These are phyloP conservation scores for Medicago lupulina DNA, from an alignment of 306 rosid species.

Conservation along the genomic window DNA sequence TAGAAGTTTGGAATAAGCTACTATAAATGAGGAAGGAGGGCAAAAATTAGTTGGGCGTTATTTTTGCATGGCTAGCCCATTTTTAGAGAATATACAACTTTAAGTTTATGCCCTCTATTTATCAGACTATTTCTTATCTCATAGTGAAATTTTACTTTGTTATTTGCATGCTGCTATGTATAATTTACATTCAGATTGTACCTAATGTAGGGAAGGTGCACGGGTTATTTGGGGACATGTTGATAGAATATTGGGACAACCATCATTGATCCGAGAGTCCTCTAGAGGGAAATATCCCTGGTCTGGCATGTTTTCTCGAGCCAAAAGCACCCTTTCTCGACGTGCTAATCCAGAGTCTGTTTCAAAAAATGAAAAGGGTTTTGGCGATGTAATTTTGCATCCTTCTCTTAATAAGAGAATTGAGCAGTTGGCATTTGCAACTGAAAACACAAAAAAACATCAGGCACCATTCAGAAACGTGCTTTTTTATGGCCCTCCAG, in stretches of 20 bases:
- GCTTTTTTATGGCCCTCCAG: constrained; percentile 99
- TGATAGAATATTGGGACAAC: constrained; percentile 97
- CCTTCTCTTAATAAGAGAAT: constrained; percentile 87
- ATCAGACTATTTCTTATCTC: constrained; percentile 9
- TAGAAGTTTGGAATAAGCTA: constrained; percentile 16
- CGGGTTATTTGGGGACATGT: constrained; percentile 96
- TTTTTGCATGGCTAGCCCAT: neutral
- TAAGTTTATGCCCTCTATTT: neutral
- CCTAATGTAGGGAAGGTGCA: constrained; percentile 80
- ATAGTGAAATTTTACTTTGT: neutral
- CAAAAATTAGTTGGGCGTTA: neutral
- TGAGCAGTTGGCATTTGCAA: constrained; percentile 82
- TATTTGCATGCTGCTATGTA: constrained; percentile 38
- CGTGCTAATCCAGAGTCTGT: constrained; percentile 49
- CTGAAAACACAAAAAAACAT: constrained; percentile 92
- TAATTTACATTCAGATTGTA: constrained; percentile 1
- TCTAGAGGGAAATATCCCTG: constrained; percentile 98
- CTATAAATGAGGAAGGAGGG: constrained; percentile 5
- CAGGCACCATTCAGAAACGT: constrained; percentile 97
- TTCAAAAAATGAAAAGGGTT: constrained; percentile 66
- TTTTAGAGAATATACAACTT: neutral
- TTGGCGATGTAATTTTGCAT: constrained; percentile 93
- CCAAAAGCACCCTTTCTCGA: constrained; percentile 53
- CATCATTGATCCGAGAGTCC: constrained; percentile 95
- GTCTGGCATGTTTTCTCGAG: constrained; percentile 84